Conservation (phyloP, 352 stramenopile species). For the Phytophthora hibernalis region DNA sequence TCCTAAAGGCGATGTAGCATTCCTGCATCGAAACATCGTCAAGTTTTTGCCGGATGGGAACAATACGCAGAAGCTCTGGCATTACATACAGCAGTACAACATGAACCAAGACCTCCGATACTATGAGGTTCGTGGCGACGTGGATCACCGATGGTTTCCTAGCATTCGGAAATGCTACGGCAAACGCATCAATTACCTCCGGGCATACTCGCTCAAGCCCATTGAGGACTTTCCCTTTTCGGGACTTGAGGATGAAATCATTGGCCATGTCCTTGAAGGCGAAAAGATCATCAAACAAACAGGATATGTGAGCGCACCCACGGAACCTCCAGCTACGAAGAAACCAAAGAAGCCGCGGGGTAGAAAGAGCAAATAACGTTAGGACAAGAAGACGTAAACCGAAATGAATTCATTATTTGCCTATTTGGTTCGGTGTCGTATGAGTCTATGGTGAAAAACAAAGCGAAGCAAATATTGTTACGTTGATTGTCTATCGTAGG, state of each 20-base stretch:
- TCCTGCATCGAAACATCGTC: constrained; percentile 70
- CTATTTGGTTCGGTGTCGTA: background rate
- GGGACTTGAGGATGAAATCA: constrained; percentile 55
- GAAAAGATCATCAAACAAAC: constrained; percentile 37
- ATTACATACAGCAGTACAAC: constrained; percentile 62
- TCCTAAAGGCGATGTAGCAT: constrained; percentile 52
- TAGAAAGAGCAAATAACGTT: constrained; percentile 7
- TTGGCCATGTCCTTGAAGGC: constrained; percentile 49
- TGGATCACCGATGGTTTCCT: constrained; percentile 65
- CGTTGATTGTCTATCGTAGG: constrained; percentile 28
- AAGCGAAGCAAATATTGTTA: constrained; percentile 14
- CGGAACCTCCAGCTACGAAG: constrained; percentile 16
- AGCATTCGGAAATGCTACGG: constrained; percentile 66
- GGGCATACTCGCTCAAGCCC: constrained; percentile 57
- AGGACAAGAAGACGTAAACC: constrained; percentile 24
- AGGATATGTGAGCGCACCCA: constrained; percentile 17
- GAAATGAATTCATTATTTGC: constrained; percentile 20
- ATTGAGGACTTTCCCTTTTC: constrained; percentile 69
- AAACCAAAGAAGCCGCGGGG: constrained; percentile 4
- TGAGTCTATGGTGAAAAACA: background rate
- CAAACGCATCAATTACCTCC: constrained; percentile 56
- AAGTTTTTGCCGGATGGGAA: constrained; percentile 53
- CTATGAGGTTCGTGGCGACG: constrained; percentile 62
- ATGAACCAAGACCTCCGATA: constrained; percentile 42
- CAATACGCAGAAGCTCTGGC: constrained; percentile 49